Evolutionary conservation across 2,329 filamentous ascomycete species (phyloP), one percentile per base, ranked within the genome.

Genomic region (Paramyrothecium roridum): DNA sequence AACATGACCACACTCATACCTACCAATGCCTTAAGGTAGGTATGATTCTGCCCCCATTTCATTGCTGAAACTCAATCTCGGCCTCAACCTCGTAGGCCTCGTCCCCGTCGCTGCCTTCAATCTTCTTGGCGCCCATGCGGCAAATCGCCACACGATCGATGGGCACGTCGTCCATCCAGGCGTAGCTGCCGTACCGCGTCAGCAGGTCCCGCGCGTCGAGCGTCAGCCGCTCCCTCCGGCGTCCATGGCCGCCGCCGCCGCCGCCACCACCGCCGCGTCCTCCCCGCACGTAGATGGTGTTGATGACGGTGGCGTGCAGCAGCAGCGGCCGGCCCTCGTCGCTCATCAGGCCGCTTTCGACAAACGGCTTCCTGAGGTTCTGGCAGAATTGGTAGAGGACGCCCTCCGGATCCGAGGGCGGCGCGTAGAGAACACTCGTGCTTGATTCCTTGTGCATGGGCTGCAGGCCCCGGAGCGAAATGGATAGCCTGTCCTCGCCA

Each of bases 231-330:
- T 76, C 72, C 13, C 65, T 66, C 40, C 65, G 65, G 70, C 59
- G 55, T 63, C 61, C 65, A 59, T 52, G 56, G n/a, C n/a, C n/a
- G n/a, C n/a, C n/a, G n/a, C n/a, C 59, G 53, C 59, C 54, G 52
- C 65, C 57, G 48, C 62, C 59, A 53, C 59, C 54, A 52, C 65
- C 57, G 48, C 62, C 67, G 4, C 70, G 51, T 1, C 55, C 55
- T 3, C 57, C 70, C 65, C 80, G 83, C 26, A 85, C 85, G 67
- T 96, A 96, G 16, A 92, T 83, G 0, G 92, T 96, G 70, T 97
- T 96, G 52, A 95, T 73, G 3, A 97, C 75, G 0, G 93, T 97
- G 19, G 90, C 91, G 67, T 97, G 93, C 52, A 97, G 73, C 20
- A 90, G 80, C 58, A 97, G 70, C 8, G 84, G 81, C 54, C 90